These are phyloP conservation scores for Cerioporus squamosus DNA, from an alignment of 1,284 basidiomycete species.

Conservation along the genomic window DNA sequence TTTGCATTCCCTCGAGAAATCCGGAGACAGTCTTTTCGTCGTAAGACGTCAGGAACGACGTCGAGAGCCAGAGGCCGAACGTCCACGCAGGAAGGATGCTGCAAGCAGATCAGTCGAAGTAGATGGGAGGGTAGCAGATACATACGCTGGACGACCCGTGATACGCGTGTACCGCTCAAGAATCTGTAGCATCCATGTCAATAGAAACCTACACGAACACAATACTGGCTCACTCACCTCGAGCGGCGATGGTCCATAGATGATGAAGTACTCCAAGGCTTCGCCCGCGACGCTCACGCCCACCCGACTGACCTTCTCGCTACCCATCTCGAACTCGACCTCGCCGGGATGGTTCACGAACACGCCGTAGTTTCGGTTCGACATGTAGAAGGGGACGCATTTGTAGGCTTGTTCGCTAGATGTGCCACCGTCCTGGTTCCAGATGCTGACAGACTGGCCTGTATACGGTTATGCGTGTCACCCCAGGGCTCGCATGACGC, in stretches of 20 bases:
- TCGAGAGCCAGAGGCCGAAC: conserved; percentile 78
- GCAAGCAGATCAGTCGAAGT: not conserved
- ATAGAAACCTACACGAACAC: not conserved
- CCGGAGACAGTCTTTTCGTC: conserved; percentile 68
- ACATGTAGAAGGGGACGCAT: conserved; percentile 75
- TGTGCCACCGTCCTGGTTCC: conserved; percentile 76
- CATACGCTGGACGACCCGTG: conserved; percentile 66
- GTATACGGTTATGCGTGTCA: not conserved
- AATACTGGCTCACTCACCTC: conserved; percentile 44
- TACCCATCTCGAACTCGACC: conserved; percentile 75
- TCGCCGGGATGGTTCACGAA: conserved; percentile 82
- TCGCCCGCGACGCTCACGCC: conserved; percentile 70
- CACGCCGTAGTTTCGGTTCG: conserved; percentile 71
- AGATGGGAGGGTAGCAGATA: not conserved
- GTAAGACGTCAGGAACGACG: conserved; percentile 76
- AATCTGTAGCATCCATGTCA: conserved; percentile 44
- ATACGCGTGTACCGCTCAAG: conserved; percentile 65
- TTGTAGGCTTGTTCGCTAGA: conserved; percentile 78
- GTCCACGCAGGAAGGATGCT: conserved; percentile 74
- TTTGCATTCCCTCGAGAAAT: conserved; percentile 73
- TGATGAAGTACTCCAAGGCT: conserved; percentile 70
- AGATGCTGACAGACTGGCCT: conserved; percentile 68
- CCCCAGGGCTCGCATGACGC: not conserved
- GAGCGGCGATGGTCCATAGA: conserved; percentile 66
- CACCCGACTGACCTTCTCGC: conserved; percentile 75